Conservation (phyloP, 1,284 basidiomycete species). For the Rhodotorula mucilaginosa region DNA sequence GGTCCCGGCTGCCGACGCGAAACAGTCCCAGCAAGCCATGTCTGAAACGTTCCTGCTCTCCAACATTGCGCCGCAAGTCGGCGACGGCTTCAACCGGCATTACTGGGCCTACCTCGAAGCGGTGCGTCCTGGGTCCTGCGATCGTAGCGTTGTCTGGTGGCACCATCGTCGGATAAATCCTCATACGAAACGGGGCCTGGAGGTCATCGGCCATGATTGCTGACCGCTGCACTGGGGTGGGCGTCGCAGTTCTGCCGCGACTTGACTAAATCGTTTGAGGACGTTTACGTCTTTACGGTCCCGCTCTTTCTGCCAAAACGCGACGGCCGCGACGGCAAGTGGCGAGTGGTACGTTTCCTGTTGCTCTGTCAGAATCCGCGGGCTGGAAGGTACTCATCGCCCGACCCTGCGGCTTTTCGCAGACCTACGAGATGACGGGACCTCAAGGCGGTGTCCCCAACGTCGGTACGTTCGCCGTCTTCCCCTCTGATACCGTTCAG, state of each 20-base stretch:
- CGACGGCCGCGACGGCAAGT: constrained; percentile 78
- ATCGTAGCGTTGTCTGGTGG: background rate
- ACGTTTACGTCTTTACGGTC: constrained; percentile 96
- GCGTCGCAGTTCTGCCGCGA: constrained; percentile 70
- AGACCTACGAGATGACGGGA: constrained; percentile 93
- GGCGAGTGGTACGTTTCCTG: constrained; percentile 71
- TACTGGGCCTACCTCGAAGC: constrained; percentile 93
- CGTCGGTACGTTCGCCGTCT: constrained; percentile 54
- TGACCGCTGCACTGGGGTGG: background rate
- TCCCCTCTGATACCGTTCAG: background rate
- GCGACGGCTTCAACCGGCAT: constrained; percentile 94
- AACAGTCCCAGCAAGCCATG: constrained; percentile 76
- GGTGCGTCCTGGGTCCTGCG: constrained; percentile 8
- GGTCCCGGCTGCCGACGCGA: constrained; percentile 70
- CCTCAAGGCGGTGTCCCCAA: constrained; percentile 52
- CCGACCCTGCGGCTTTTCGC: background rate
- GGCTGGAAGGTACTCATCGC: constrained; percentile 1
- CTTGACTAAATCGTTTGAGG: constrained; percentile 78
- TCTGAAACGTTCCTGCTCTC: constrained; percentile 91
- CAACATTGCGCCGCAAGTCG: constrained; percentile 98
- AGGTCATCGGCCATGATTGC: background rate
- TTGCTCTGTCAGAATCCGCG: background rate
- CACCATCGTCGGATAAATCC: background rate
- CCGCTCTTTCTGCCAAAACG: constrained; percentile 91
- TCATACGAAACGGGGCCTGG: background rate